Conservation (phyloP, 1,284 basidiomycete genomes). For the Moniliophthora roreri region DNA sequence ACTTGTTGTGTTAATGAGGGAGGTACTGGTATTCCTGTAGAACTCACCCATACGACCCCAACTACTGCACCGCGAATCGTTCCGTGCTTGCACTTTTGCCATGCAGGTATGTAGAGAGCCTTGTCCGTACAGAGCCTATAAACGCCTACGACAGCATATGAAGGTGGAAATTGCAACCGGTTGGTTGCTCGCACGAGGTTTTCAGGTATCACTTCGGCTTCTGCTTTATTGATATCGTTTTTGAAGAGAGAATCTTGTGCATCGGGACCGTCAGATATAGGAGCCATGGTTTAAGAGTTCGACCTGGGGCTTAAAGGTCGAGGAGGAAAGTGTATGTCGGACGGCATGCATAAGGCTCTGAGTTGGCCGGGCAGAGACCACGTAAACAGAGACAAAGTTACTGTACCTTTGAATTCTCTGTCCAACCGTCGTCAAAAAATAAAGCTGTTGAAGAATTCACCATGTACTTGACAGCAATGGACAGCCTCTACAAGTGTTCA, state of each 20-base stretch:
- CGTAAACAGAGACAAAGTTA: too few relatives aligned
- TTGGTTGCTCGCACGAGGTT: slow-evolving; percentile 49
- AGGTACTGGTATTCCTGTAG: neutral
- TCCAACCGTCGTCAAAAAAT: too few relatives aligned
- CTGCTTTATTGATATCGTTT: slow-evolving; percentile 7
- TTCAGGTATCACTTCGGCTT: slow-evolving; percentile 36
- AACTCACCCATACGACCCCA: slow-evolving; percentile 65
- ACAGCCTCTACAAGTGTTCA: too few relatives aligned
- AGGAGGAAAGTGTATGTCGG: neutral
- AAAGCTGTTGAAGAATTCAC: too few relatives aligned
- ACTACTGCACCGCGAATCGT: slow-evolving; percentile 58
- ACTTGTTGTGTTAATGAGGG: neutral
- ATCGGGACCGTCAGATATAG: slow-evolving; percentile 22
- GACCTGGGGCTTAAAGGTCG: too few relatives aligned
- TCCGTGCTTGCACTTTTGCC: slow-evolving; percentile 77
- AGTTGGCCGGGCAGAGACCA: too few relatives aligned
- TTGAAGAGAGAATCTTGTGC: slow-evolving; percentile 28
- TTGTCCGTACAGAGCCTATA: slow-evolving; percentile 72
- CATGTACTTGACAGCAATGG: too few relatives aligned
- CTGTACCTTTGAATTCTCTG: too few relatives aligned
- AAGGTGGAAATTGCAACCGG: slow-evolving; percentile 69
- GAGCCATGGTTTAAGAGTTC: too few relatives aligned
- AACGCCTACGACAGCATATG: slow-evolving; percentile 73
- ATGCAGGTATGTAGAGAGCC: slow-evolving; percentile 62
- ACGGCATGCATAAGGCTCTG: too few relatives aligned